Conservation (phyloP, 2,329 filamentous ascomycete species). For the Cordyceps pruinosa region DNA sequence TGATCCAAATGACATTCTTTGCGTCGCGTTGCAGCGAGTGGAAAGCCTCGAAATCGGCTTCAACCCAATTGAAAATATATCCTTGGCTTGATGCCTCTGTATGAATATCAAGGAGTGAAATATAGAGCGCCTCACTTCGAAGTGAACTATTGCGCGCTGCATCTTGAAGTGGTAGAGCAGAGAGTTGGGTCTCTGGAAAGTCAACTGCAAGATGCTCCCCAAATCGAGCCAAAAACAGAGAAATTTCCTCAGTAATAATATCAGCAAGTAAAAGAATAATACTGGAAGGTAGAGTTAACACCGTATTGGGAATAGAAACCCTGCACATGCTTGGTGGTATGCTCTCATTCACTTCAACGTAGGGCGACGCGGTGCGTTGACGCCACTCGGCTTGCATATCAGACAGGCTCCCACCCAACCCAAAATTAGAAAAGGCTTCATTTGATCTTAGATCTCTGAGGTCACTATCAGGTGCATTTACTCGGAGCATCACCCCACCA, state of each 20-base stretch:
- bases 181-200: not conserved
- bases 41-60: conserved; percentile 33
- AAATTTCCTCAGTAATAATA: not conserved
- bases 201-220: not conserved
- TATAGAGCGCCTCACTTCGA: conserved; percentile 8
- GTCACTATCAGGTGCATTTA: not conserved
- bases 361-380: not conserved
- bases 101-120: conserved; percentile 42
- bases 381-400: not conserved
- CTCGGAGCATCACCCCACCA: not conserved
- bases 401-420: not conserved
- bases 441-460: not conserved
- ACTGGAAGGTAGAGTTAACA: not conserved
- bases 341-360: not conserved
- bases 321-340: not conserved
- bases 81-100: conserved; percentile 16
- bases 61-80: conserved; percentile 32
- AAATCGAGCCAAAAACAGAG: not conserved
- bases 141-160: not conserved
- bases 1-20: conserved; percentile 41
- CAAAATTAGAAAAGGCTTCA: not conserved
- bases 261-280: not conserved
- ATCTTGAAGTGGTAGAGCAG: not conserved
- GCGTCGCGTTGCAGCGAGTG: conserved; percentile 31
- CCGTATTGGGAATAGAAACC: not conserved